Evolutionary conservation across 2,329 filamentous ascomycete species (phyloP), one percentile per base, ranked within the genome.

Genomic region (Juglanconis oblonga): DNA sequence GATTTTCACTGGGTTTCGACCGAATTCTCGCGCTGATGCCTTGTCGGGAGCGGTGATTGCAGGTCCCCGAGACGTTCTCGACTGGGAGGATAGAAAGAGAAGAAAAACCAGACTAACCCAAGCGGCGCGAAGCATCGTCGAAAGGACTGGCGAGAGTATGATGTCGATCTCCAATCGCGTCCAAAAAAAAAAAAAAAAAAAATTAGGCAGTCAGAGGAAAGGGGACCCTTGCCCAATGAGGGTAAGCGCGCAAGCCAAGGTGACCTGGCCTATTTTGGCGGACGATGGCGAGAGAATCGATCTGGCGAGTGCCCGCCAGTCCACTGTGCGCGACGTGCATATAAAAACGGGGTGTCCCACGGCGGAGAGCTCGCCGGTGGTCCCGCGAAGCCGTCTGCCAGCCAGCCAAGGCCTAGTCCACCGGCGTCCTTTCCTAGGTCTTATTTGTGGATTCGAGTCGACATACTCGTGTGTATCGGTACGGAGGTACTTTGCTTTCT

Each of bases 291-390:
- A 45, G 42, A 11, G 45, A 40, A 36, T 57, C n/a, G n/a, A n/a
- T 40, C n/a, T 40, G 4, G 38, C 4, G 4, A 4, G 35, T 14
- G 38, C 38, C 38, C 38, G 38, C 38, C 38, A 40, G n/a, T 14
- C 38, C 38, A 40, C 38, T 40, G 38, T 40, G 38, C 38, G 55
- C 57, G 54, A 57, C 58, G 54, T 63, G 61, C 61, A 63, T 61
- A 61, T 61, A 61, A 62, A 59, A 54, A 61, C 52, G 47, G 61
- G 47, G 49, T 55, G 54, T 63, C 58, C 61, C 61, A 63, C 54
- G 56, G 53, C 44, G 47, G 53, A 55, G 32, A 47, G 40, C 40
- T 24, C 45, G 44, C 52, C n/a, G 24, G 54, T 32, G 51, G 51
- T 45, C 51, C 36, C 13, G 36, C 29, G 14, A 17, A 32, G 17